Evolutionary conservation across 1,284 basidiomycete genomes (phyloP).

Genomic region (Ceratobasidium sp.): DNA sequence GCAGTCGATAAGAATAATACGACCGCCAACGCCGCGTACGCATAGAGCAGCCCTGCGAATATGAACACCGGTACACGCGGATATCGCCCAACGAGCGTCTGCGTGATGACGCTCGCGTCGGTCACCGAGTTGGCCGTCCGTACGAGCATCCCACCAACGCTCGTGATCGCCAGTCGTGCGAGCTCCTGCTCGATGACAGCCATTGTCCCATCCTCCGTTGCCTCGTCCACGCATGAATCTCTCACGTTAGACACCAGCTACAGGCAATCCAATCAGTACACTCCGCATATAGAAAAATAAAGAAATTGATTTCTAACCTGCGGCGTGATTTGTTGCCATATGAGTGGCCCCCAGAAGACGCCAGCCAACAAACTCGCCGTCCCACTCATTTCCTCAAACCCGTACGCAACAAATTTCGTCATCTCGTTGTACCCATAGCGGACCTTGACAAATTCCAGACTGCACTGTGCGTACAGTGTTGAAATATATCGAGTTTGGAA

Average conservation of each 20-base stretch:
- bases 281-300: background rate
- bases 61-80: conserved; percentile 21
- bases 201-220: background rate
- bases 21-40: conserved; percentile 27
- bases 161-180: conserved; percentile 14
- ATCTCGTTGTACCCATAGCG: conserved; percentile 24
- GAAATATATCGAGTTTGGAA: conserved; percentile 2
- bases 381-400: background rate
- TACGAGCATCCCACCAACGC: conserved; percentile 3
- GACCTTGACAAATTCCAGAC: conserved; percentile 25
- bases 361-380: background rate
- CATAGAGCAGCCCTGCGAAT: conserved; percentile 29
- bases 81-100: conserved; percentile 26
- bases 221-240: conserved; percentile 8
- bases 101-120: conserved; percentile 16
- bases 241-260: conserved; percentile 13
- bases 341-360: conserved; percentile 25
- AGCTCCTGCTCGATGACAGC: conserved; percentile 32
- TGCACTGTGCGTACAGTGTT: conserved; percentile 15
- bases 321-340: conserved; percentile 29
- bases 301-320: conserved; percentile 24
- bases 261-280: background rate
- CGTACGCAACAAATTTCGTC: conserved; percentile 17
- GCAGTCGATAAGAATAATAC: conserved; percentile 21
- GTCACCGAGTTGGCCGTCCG: conserved; percentile 11